A percentile compares a stretch with the other conserved stretches of the same genome.
Conservation (phyloP, 805 yeast species). For the Lachancea nothofagi region DNA sequence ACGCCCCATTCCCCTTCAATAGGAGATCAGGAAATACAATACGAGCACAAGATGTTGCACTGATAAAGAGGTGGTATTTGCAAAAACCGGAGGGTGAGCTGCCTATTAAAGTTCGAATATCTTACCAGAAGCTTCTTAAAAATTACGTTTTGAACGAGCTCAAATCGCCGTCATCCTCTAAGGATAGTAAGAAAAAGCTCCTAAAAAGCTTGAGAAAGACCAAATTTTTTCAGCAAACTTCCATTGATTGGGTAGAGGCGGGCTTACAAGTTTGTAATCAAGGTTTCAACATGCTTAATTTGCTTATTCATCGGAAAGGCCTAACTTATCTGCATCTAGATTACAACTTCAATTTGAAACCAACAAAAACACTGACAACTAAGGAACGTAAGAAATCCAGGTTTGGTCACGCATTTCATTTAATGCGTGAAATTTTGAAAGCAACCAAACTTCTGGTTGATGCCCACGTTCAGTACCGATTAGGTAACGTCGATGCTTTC, state of each 20-base stretch:
- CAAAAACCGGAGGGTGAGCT: slow-evolving; percentile 56
- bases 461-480: slow-evolving; percentile 83
- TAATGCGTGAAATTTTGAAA: slow-evolving; percentile 82
- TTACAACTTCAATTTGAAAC: slow-evolving; percentile 91
- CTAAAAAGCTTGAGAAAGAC: slow-evolving; percentile 66
- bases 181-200: slow-evolving; percentile 50
- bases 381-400: slow-evolving; percentile 94
- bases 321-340: slow-evolving; percentile 89
- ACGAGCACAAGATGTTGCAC: slow-evolving; percentile 85
- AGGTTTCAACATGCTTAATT: slow-evolving; percentile 88
- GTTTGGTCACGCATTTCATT: slow-evolving; percentile 93
- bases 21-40: slow-evolving; percentile 63
- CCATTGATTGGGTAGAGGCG: slow-evolving; percentile 98
- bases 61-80: slow-evolving; percentile 76
- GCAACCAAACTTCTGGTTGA: slow-evolving; percentile 85
- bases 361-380: slow-evolving; percentile 92
- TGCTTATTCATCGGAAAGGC: slow-evolving; percentile 85
- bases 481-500: slow-evolving; percentile 88
- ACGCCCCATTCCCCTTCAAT: slow-evolving; percentile 85
- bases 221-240: slow-evolving; percentile 83
- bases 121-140: slow-evolving; percentile 87
- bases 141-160: slow-evolving; percentile 65
- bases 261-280: slow-evolving; percentile 90
- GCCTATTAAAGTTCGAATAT: slow-evolving; percentile 75
- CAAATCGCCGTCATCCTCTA: slow-evolving; percentile 41